Evolutionary conservation across 169 alveolate genomes (phyloP).

Genomic region (Plasmodium falciparum): DNA sequence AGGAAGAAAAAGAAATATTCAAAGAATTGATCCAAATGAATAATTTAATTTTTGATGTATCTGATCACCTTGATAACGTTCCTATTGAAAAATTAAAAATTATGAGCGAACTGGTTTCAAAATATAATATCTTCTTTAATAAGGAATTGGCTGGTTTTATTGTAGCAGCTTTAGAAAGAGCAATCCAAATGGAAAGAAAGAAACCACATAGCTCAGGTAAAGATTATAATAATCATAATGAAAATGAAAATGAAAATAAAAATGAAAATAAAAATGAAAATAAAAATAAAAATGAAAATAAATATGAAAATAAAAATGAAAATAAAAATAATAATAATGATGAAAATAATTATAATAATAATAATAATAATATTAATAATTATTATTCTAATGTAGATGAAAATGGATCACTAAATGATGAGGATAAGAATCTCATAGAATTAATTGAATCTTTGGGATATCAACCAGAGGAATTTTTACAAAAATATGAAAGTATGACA

Average conservation of each 20-base stretch:
- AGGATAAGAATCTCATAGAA: constrained; percentile 9
- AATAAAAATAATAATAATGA: no score
- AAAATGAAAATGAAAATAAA: no score
- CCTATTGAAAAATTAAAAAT: constrained; percentile 12
- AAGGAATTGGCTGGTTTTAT: constrained; percentile 20
- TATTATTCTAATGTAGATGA: neutral
- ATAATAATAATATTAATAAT: no score
- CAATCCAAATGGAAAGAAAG: constrained; percentile 23
- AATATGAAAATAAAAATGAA: no score
- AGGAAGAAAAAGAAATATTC: constrained; percentile 47
- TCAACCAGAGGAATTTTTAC: constrained; percentile 30
- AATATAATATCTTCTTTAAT: constrained; percentile 37
- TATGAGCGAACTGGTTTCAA: constrained; percentile 31
- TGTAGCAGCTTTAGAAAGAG: constrained; percentile 26
- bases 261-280: no score
- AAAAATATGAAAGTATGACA: constrained; percentile 47
- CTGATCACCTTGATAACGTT: constrained; percentile 17
- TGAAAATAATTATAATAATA: no score
- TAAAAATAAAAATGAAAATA: no score
- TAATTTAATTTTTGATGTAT: constrained; percentile 48
- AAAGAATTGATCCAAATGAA: constrained; percentile 26
- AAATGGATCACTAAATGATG: constrained; percentile 2
- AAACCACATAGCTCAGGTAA: neutral
- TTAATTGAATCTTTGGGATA: constrained; percentile 43
- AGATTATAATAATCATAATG: neutral